phyloP scores from a whole-genome alignment of 345 rosid genomes.

The Populus tremula region DNA sequence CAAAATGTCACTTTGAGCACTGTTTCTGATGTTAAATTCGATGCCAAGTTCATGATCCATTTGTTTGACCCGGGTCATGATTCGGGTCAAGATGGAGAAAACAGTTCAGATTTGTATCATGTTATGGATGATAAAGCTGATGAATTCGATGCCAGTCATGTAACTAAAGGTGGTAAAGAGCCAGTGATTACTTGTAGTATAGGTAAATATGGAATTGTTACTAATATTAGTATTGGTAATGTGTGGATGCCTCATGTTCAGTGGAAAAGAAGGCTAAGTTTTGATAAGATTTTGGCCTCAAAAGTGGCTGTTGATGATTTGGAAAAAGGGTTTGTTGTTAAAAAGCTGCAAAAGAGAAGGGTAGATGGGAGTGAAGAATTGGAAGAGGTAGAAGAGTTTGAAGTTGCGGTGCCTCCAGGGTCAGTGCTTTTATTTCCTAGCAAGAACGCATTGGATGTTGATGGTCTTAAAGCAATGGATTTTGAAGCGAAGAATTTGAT shows the following conservation, averaged over 20 bases:
- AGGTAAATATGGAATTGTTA: conserved; percentile 44
- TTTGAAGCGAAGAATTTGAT: conserved; percentile 60
- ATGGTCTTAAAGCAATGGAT: conserved; percentile 40
- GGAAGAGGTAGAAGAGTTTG: conserved; percentile 56
- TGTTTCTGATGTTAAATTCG: conserved; percentile 58
- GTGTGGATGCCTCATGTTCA: conserved; percentile 20
- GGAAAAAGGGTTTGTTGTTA: conserved; percentile 62
- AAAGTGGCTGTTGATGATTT: conserved; percentile 37
- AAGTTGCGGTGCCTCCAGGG: conserved; percentile 52
- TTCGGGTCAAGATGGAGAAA: conserved; percentile 17
- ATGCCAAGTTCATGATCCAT: conserved; percentile 52
- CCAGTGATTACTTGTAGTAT: conserved; percentile 31
- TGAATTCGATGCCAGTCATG: conserved; percentile 12
- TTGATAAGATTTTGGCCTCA: conserved; percentile 46
- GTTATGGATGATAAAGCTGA: conserved; percentile 16
- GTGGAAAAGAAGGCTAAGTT: conserved; percentile 17
- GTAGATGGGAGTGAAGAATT: conserved; percentile 17
- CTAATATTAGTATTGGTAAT: conserved; percentile 20
- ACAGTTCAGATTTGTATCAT: conserved; percentile 16
- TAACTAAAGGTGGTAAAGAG: conserved; percentile 8
- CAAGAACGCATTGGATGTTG: conserved; percentile 45
- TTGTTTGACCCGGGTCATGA: conserved; percentile 24
- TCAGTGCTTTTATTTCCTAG: conserved; percentile 68
- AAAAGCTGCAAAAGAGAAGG: conserved; percentile 32
- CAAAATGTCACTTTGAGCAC: conserved; percentile 47